Evolutionary conservation across 2,329 filamentous ascomycete species (phyloP).

Genomic region (Didymella glomerata): DNA sequence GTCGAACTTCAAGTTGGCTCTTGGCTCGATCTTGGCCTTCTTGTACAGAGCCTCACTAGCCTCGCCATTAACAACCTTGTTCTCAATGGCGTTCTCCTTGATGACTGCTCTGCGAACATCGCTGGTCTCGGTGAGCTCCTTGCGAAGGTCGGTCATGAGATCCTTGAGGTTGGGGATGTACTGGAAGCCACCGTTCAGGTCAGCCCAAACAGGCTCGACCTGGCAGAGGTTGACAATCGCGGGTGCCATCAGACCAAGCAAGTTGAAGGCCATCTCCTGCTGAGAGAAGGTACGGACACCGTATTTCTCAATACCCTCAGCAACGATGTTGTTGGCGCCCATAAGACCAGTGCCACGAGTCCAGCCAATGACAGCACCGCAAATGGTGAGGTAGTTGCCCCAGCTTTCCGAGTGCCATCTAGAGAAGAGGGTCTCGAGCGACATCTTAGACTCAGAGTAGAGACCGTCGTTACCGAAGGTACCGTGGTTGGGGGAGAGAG

Average conservation of each 20-base stretch:
- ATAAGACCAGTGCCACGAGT: slow-evolving; percentile 98
- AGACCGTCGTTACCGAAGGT: slow-evolving; percentile 98
- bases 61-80: slow-evolving; percentile 96
- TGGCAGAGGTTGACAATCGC: slow-evolving; percentile 95
- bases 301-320: slow-evolving; percentile 94
- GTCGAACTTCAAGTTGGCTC: slow-evolving; percentile 97
- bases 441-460: slow-evolving; percentile 98
- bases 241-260: slow-evolving; percentile 94
- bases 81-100: slow-evolving; percentile 95
- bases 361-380: slow-evolving; percentile 98
- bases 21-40: slow-evolving; percentile 90
- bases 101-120: slow-evolving; percentile 92
- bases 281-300: slow-evolving; percentile 98
- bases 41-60: slow-evolving; percentile 92
- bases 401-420: slow-evolving; percentile 98
- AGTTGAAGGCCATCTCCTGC: slow-evolving; percentile 99
- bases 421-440: slow-evolving; percentile 96
- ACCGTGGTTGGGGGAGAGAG: slow-evolving; percentile 96
- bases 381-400: slow-evolving; percentile 97
- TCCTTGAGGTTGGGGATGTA: slow-evolving; percentile 97
- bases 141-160: slow-evolving; percentile 90
- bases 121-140: slow-evolving; percentile 93
- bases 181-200: slow-evolving; percentile 96
- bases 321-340: slow-evolving; percentile 97
- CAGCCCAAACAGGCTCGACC: slow-evolving; percentile 92